Base-by-base conservation (phyloP, 2,329 filamentous ascomycete species). In the Aspergillus neoniger region DNA sequence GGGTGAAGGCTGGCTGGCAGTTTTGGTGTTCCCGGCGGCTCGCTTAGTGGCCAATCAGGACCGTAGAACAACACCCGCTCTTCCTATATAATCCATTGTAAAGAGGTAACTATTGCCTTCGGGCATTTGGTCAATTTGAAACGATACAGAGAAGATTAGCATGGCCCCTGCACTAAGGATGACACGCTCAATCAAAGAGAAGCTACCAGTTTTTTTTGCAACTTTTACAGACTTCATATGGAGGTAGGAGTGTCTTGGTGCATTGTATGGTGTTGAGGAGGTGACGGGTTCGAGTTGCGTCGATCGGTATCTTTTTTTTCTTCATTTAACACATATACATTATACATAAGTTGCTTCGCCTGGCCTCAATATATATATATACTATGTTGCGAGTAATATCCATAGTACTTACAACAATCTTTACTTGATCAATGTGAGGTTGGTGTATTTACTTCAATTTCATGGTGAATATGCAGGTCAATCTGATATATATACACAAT, bases 81-180 rank as follows among this genome's bases (percentile, higher is more conserved):
- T 15, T 60, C 38, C 58, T 41, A 64, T 73, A 73, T 72, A 71
- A 57, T 17, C 21, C 65, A 66, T 39, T 65, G 54, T 56, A 63
- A 69, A 19, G 44, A 7, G 0, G 0, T 7, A 0, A 0, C 38
- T 28, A 52, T 47, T 72, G 75, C 78, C 76, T 80, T 78, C 73
- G 77, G 78, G 76, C 79, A 84, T 84, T 83, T 85, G 82, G 83
- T 86, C 83, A 86, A 83, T 83, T 86, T 85, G 83, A 84, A 85
- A 85, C 83, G 82, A 86, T 86, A 87, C 84, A 88, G 85, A 88
- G 86, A 88, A 88, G 85, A 88, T 88, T 90, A 90, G 88, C 88
- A 90, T 90, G 88, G 88, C 88, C 88, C 85, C 85, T 87, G 85
- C 85, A 87, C 91, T 93, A 94, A 94, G 91, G 91, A 93, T 94